Evolutionary conservation across 495 filamentous ascomycete genomes (phyloP).

Genomic region (Aspergillus leporis): DNA sequence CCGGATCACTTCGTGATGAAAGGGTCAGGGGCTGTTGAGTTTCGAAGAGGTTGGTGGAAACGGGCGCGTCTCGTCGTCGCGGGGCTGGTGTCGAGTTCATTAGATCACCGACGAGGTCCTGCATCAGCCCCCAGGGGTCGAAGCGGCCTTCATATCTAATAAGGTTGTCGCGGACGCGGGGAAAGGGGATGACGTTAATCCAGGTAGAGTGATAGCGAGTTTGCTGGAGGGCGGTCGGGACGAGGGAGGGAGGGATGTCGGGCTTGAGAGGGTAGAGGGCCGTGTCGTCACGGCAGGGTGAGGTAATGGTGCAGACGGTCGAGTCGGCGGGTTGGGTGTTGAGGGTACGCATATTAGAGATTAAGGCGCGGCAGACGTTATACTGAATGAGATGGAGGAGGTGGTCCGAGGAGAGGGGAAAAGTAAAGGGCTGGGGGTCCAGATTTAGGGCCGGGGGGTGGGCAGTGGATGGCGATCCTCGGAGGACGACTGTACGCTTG

Average conservation of each 20-base stretch:
- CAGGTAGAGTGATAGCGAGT: slow-evolving; percentile 17
- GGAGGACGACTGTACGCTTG: no score
- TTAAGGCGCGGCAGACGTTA: slow-evolving; percentile 69
- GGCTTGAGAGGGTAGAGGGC: not conserved
- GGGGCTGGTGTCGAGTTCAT: no score
- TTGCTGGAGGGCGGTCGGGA: slow-evolving; percentile 9
- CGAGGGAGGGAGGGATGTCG: not conserved
- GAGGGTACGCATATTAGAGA: not conserved
- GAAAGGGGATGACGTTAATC: slow-evolving; percentile 24
- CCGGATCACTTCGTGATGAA: not conserved
- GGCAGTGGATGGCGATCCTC: no score
- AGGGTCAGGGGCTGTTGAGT: no score
- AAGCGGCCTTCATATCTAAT: slow-evolving; percentile 19
- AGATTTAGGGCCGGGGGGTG: not conserved
- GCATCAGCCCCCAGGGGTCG: slow-evolving; percentile 11
- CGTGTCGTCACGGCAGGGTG: no score
- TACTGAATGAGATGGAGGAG: slow-evolving; percentile 31
- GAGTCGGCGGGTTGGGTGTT: no score
- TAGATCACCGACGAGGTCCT: no score
- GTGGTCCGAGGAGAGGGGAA: slow-evolving; percentile 18
- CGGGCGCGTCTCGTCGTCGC: no score
- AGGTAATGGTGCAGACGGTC: no score
- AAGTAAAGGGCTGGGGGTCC: slow-evolving; percentile 1
- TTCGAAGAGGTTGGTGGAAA: no score
- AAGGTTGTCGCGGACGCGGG: slow-evolving; percentile 22